phyloP scores from a whole-genome alignment of 1,284 basidiomycete species.

The Ustilago curta region DNA sequence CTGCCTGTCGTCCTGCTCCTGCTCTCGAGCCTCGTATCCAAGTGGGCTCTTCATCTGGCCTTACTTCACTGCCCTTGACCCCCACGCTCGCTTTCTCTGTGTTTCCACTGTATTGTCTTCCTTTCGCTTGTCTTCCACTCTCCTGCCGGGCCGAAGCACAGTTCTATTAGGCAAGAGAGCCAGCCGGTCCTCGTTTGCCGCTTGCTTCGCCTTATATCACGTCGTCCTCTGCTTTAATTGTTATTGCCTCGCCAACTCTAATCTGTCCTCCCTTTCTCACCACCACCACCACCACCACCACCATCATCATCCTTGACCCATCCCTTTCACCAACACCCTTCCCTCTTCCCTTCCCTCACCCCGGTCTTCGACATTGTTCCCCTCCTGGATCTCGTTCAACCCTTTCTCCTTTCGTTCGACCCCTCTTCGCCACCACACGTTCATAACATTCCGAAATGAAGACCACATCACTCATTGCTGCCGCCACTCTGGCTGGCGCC shows the following conservation, averaged over 20 bases:
- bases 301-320: conserved; percentile 1
- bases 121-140: not conserved
- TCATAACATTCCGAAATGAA: conserved; percentile 32
- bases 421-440: not conserved
- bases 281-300: not conserved
- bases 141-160: not conserved
- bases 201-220: conserved; percentile 1
- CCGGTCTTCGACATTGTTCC: not conserved
- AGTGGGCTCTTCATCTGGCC: conserved; percentile 7
- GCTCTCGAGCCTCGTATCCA: conserved; percentile 2
- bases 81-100: not conserved
- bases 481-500: conserved; percentile 34
- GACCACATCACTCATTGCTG: conserved; percentile 40
- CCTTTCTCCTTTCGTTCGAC: not conserved
- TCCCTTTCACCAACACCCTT: not conserved
- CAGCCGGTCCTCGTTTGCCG: not conserved
- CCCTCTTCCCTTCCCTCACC: not conserved
- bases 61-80: not conserved
- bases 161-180: not conserved
- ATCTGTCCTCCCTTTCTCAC: not conserved
- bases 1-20: not conserved
- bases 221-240: not conserved
- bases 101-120: not conserved
- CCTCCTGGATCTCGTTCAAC: conserved; percentile 3
- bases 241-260: not conserved